A percentile compares a stretch with the other conserved stretches of the same genome.
These are phyloP conservation scores for Metschnikowia cerradonensis DNA, from an alignment of 805 yeast species.

Conservation along the genomic window DNA sequence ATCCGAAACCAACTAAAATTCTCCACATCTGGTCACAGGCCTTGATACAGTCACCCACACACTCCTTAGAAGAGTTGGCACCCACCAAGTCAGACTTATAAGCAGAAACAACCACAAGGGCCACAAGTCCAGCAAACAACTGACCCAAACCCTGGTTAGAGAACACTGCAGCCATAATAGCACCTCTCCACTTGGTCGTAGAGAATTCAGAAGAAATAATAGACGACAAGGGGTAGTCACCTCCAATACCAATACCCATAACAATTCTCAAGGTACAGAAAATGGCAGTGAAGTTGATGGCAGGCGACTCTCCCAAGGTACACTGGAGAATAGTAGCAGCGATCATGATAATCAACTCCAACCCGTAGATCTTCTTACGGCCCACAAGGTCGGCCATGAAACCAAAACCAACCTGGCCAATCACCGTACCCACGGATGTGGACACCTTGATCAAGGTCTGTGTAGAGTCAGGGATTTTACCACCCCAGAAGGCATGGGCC, in stretches of 20 bases:
- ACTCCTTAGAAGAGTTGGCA: slow-evolving; percentile 54
- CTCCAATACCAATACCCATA: slow-evolving; percentile 97
- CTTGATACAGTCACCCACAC: slow-evolving; percentile 62
- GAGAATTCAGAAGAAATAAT: slow-evolving; percentile 89
- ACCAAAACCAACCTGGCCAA: slow-evolving; percentile 88
- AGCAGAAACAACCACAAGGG: slow-evolving; percentile 70
- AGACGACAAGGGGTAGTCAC: slow-evolving; percentile 94
- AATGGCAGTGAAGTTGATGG: slow-evolving; percentile 68
- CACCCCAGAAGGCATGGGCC: slow-evolving; percentile 68
- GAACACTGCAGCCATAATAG: slow-evolving; percentile 93
- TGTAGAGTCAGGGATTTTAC: slow-evolving; percentile 65
- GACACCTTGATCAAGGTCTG: slow-evolving; percentile 77
- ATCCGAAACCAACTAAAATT: slow-evolving; percentile 82
- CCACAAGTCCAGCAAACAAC: slow-evolving; percentile 79
- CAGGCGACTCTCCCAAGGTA: slow-evolving; percentile 66
- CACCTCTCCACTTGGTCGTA: slow-evolving; percentile 97
- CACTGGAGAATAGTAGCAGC: slow-evolving; percentile 76
- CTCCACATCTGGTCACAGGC: slow-evolving; percentile 97
- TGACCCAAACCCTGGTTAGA: slow-evolving; percentile 98
- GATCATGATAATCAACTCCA: slow-evolving; percentile 81
- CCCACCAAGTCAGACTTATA: slow-evolving; percentile 57
- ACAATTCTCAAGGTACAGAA: slow-evolving; percentile 75
- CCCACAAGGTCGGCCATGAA: slow-evolving; percentile 76
- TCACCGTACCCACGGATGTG: slow-evolving; percentile 90
- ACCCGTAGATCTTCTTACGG: slow-evolving; percentile 83